Evolutionary conservation across 768 basidiomycete genomes (phyloP).

Genomic region (Lactarius psammicola): DNA sequence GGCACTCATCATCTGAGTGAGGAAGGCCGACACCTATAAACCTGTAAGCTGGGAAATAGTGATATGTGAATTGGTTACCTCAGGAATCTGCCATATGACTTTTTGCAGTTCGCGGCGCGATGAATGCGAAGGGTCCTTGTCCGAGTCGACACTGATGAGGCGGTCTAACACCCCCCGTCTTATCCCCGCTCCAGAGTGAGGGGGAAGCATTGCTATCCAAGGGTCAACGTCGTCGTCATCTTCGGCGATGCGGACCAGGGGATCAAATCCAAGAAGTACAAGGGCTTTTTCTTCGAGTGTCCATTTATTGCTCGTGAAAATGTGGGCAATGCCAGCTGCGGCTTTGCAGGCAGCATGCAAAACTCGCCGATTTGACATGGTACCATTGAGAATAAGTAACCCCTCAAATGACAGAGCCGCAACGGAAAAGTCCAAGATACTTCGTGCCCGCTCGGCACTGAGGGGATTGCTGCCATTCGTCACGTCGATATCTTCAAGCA

Average conservation of each 20-base stretch:
- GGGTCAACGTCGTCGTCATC: slow-evolving; percentile 30
- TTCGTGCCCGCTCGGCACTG: slow-evolving; percentile 63
- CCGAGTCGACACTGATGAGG: slow-evolving; percentile 32
- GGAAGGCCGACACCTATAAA: slow-evolving; percentile 53
- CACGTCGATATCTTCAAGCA: slow-evolving; percentile 53
- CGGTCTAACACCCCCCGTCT: slow-evolving; percentile 49
- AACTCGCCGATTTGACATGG: slow-evolving; percentile 55
- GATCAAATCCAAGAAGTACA: slow-evolving; percentile 65
- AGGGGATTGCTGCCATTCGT: slow-evolving; percentile 39
- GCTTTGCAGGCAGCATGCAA: slow-evolving; percentile 62
- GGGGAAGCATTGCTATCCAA: slow-evolving; percentile 51
- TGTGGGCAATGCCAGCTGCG: slow-evolving; percentile 40
- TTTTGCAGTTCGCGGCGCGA: slow-evolving; percentile 48
- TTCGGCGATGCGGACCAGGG: slow-evolving; percentile 50
- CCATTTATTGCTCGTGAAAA: slow-evolving; percentile 50
- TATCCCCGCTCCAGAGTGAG: slow-evolving; percentile 57
- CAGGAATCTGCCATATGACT: slow-evolving; percentile 63
- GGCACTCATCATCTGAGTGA: slow-evolving; percentile 34
- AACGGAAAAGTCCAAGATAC: slow-evolving; percentile 67
- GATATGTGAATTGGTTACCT: slow-evolving; percentile 47
- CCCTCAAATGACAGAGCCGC: slow-evolving; percentile 68
- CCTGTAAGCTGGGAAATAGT: slow-evolving; percentile 5
- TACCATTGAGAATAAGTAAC: slow-evolving; percentile 62
- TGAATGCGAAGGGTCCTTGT: slow-evolving; percentile 23
- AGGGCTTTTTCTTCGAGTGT: slow-evolving; percentile 59